phyloP scores from a whole-genome alignment of 768 basidiomycete genomes.

The Serpula lacrymans region DNA sequence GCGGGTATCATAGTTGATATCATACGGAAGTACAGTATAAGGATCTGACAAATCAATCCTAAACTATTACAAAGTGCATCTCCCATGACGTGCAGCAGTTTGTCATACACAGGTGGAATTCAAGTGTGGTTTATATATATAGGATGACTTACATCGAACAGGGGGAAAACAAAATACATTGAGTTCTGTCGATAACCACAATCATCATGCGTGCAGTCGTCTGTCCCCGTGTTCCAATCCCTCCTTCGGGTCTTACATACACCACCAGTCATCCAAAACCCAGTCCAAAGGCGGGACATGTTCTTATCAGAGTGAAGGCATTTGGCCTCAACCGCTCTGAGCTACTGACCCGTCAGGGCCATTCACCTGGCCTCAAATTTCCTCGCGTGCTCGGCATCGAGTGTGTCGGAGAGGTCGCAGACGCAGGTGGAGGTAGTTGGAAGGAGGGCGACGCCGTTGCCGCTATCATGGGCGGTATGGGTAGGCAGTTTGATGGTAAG shows the following conservation, averaged over 20 bases:
- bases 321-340: slow-evolving; percentile 23
- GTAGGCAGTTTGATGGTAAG: slow-evolving; percentile 19
- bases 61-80: too few relatives aligned
- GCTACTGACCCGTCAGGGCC: slow-evolving; percentile 20
- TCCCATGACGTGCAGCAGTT: too few relatives aligned
- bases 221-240: slow-evolving; percentile 20
- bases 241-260: slow-evolving; percentile 16
- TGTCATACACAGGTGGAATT: too few relatives aligned
- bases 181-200: too few relatives aligned
- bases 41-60: too few relatives aligned
- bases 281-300: slow-evolving; percentile 16
- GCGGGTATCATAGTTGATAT: too few relatives aligned
- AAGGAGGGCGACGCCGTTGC: slow-evolving; percentile 20
- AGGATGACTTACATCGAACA: too few relatives aligned
- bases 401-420: slow-evolving; percentile 24
- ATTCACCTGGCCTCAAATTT: slow-evolving; percentile 18
- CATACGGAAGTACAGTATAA: too few relatives aligned
- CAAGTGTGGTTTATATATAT: too few relatives aligned
- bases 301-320: slow-evolving; percentile 20
- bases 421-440: slow-evolving; percentile 22
- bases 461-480: slow-evolving; percentile 24
- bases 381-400: slow-evolving; percentile 21
- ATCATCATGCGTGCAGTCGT: slow-evolving; percentile 23
- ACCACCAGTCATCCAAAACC: slow-evolving; percentile 15
- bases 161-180: too few relatives aligned